Percentiles rank a stretch among this genome's conserved stretches.
These are phyloP conservation scores for Trichosanthes cucumerina DNA, from an alignment of 306 rosid species.

Conservation along the genomic window DNA sequence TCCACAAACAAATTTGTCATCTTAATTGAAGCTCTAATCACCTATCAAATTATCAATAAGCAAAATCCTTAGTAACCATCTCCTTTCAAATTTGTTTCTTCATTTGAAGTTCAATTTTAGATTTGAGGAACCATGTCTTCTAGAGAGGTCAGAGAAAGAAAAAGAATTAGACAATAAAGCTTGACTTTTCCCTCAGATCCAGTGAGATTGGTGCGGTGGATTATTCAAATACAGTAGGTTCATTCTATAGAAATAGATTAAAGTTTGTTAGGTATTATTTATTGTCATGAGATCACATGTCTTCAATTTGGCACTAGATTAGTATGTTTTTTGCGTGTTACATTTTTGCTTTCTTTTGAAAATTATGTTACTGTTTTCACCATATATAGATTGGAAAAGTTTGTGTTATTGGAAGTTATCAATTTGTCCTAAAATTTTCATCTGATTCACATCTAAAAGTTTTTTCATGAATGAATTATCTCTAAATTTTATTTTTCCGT, in stretches of 20 bases:
- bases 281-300: neutral
- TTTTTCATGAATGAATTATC: neutral
- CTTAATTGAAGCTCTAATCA: too few species aligned
- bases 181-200: slow-evolving; percentile 16
- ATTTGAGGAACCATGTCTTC: neutral
- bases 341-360: neutral
- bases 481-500: neutral
- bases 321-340: neutral
- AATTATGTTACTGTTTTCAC: neutral
- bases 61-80: too few species aligned
- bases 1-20: too few species aligned
- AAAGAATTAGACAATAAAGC: slow-evolving; percentile 20
- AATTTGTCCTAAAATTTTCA: neutral
- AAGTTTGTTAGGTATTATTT: neutral
- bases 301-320: neutral
- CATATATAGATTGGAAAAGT: neutral
- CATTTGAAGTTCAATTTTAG: slow-evolving; percentile 19
- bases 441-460: neutral
- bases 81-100: too few species aligned
- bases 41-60: too few species aligned
- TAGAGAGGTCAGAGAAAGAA: slow-evolving; percentile 15
- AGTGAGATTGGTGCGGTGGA: slow-evolving; percentile 1
- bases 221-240: slow-evolving; percentile 22
- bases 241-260: neutral
- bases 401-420: neutral